Base-by-base conservation (phyloP, 78 protist species). In the Diacronema lutheri region DNA sequence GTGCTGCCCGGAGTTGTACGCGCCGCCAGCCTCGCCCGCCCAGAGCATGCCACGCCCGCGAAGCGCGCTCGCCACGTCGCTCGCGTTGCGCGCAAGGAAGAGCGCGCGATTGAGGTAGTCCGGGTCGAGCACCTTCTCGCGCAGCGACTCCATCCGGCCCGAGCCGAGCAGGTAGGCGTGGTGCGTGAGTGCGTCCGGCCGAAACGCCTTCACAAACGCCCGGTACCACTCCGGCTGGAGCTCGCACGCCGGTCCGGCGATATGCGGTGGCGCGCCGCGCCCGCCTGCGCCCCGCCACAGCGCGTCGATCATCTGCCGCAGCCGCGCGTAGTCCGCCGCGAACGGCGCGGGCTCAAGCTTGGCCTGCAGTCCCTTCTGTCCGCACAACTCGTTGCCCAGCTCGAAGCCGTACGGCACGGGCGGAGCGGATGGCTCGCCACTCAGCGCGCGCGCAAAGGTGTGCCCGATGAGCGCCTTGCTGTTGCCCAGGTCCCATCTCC, bases 11-110 rank as follows among this genome's bases (percentile, higher is more conserved):
- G 55, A 33, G 33, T 64, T 60, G 85, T 60, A 64, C 80, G 80
- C 72, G 56, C 85, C 85, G 38, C 85, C 85, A 9, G 21, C 25
- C 60, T 81, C 85, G 41, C 68, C 4, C 80, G 60, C 65, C 74
- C 25, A 19, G 13, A 62, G 58, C 58, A 20, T 56, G 6, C 25
- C 57, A 14, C 57, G 23, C 57, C 23, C 57, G 57, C 0, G 62
- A n/a, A 19, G 66, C 66, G 29, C 66, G 25, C 14, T 13, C 26
- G 35, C 26, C 61, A 14, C 50, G 23, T 7, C 81, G 1, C 40
- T 4, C 41, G 81, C 38, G 19, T 3, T 16, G 20, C 11, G 4
- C 23, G 12, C 1, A 0, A 5, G 19, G 23, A 4, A 2, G 11
- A 1, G 26, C 29, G 21, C 35, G 69, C 46, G 68, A 12, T 40